A percentile compares a stretch with the other conserved stretches of the same genome.
phyloP scores from a whole-genome alignment of 352 stramenopile species.

The Phytophthora sp. region DNA sequence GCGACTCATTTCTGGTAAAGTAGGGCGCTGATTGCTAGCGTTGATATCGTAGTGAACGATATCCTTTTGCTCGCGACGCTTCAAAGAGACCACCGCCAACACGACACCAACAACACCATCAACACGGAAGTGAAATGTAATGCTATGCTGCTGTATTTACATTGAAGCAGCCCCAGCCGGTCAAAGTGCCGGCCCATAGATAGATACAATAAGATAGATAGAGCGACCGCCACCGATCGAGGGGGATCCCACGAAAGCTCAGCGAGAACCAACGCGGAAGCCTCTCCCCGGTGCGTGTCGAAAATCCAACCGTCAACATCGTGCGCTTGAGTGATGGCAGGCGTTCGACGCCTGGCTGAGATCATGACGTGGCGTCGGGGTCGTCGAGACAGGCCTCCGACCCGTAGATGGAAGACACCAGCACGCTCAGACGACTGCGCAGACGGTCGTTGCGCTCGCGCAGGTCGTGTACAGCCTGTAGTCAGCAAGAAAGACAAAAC shows the following conservation, averaged over 20 bases:
- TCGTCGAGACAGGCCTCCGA: slow-evolving; percentile 32
- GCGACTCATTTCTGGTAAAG: too few species aligned
- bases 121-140: slow-evolving; percentile 1
- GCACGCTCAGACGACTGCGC: slow-evolving; percentile 53
- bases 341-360: slow-evolving; percentile 10
- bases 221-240: slow-evolving; percentile 19
- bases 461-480: slow-evolving; percentile 64
- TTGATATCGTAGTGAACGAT: background rate
- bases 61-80: slow-evolving; percentile 10
- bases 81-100: background rate
- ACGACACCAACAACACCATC: background rate
- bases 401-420: slow-evolving; percentile 76
- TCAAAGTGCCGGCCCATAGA: slow-evolving; percentile 42
- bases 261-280: background rate
- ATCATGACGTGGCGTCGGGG: slow-evolving; percentile 35
- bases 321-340: slow-evolving; percentile 16
- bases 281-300: background rate
- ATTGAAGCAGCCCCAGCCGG: slow-evolving; percentile 33
- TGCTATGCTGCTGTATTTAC: slow-evolving; percentile 44
- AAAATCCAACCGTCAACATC: slow-evolving; percentile 16
- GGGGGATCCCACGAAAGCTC: background rate
- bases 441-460: slow-evolving; percentile 70
- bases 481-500: slow-evolving; percentile 9
- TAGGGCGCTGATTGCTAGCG: background rate
- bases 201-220: slow-evolving; percentile 45